Conservation (phyloP, 1,284 basidiomycete species). For the Marasmius oreades region DNA sequence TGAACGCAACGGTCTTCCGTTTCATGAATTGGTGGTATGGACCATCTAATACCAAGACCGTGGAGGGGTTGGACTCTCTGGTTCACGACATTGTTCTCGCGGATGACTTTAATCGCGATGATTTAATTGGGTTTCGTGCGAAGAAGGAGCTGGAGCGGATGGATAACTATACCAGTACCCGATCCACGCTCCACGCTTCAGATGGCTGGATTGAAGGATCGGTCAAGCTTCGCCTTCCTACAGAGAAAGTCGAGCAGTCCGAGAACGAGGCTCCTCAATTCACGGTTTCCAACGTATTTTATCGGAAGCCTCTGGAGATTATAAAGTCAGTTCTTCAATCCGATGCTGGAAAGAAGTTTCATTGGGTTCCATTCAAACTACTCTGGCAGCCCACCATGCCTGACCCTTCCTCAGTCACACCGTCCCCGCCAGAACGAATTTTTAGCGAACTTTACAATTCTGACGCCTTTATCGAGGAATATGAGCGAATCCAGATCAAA, state of each 20-base stretch:
- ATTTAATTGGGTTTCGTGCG: slow-evolving; percentile 9
- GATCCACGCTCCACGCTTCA: neutral
- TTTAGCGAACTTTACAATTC: neutral
- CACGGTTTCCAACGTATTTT: slow-evolving; percentile 25
- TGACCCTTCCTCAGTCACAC: neutral
- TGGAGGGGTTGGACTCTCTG: neutral
- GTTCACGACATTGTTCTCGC: slow-evolving; percentile 14
- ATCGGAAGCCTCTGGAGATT: slow-evolving; percentile 22
- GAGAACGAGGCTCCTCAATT: slow-evolving; percentile 12
- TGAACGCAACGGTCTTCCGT: slow-evolving; percentile 2
- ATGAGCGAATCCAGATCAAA: slow-evolving; percentile 3
- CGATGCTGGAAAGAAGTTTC: slow-evolving; percentile 22
- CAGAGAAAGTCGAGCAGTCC: neutral
- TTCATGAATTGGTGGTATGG: slow-evolving; percentile 9
- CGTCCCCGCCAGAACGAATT: neutral
- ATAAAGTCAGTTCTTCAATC: slow-evolving; percentile 25
- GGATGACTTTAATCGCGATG: slow-evolving; percentile 10
- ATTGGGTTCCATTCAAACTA: slow-evolving; percentile 29
- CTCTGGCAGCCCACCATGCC: neutral
- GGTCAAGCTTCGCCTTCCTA: neutral
- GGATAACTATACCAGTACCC: neutral
- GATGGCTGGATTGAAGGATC: neutral
- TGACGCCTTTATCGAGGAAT: slow-evolving; percentile 4
- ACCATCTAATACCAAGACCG: neutral
- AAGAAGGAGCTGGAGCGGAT: neutral